Percentiles rank a stretch among this genome's conserved stretches.
These are phyloP conservation scores for Limonium bicolor DNA, from an alignment of 148 eudicot genomes.

Conservation along the genomic window DNA sequence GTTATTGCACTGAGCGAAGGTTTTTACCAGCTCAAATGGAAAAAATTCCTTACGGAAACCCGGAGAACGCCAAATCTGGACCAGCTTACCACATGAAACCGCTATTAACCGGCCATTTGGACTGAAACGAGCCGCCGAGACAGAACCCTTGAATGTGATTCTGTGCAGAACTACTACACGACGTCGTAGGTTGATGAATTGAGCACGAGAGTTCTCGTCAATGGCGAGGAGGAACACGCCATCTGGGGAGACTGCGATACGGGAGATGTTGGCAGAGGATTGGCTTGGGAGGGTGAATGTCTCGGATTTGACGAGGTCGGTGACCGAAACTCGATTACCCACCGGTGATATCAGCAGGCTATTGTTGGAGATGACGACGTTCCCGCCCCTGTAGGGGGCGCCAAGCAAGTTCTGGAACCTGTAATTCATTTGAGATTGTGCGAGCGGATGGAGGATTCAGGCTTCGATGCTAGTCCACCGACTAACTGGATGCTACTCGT, in stretches of 20 bases:
- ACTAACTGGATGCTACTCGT: too few relatives aligned
- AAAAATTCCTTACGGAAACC: slow-evolving; percentile 80
- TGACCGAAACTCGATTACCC: slow-evolving; percentile 77
- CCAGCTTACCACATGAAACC: slow-evolving; percentile 51
- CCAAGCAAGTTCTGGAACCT: slow-evolving; percentile 84
- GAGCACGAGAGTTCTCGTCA: slow-evolving; percentile 72
- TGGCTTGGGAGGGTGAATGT: slow-evolving; percentile 70
- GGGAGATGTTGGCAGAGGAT: slow-evolving; percentile 52
- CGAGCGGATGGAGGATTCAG: too few relatives aligned
- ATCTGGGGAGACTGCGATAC: slow-evolving; percentile 69
- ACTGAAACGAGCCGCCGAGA: slow-evolving; percentile 38
- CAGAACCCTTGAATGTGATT: slow-evolving; percentile 61
- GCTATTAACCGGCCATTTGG: slow-evolving; percentile 68
- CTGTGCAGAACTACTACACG: slow-evolving; percentile 71
- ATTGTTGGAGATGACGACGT: slow-evolving; percentile 49
- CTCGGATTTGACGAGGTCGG: slow-evolving; percentile 67
- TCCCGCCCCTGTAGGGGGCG: slow-evolving; percentile 91
- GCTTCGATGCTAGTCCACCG: too few relatives aligned
- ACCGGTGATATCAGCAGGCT: slow-evolving; percentile 49
- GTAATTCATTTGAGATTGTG: too few relatives aligned
- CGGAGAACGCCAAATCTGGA: slow-evolving; percentile 84
- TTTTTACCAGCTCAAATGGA: slow-evolving; percentile 61
- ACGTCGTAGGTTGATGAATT: slow-evolving; percentile 59
- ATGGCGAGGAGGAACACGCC: slow-evolving; percentile 57
- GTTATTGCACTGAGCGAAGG: slow-evolving; percentile 75